Percentiles rank a stretch among this genome's conserved stretches.
Conservation (phyloP, 164 flowering plant genomes). For the Brasenia schreberi region DNA sequence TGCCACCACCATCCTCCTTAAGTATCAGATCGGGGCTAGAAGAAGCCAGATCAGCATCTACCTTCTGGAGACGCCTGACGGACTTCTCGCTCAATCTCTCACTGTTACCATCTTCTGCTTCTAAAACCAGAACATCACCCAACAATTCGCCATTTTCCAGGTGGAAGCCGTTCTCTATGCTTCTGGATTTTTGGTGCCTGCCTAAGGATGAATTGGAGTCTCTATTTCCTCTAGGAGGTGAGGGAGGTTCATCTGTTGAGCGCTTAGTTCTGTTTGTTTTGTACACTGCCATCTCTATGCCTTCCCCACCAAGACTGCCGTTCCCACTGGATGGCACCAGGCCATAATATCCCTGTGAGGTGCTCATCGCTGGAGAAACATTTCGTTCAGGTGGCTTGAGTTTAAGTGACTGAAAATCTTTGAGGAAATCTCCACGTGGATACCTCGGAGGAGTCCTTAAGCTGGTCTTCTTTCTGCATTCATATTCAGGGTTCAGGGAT, state of each 20-base stretch:
- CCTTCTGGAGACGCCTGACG: background rate
- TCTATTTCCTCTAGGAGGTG: slow-evolving; percentile 3
- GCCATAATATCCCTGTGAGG: slow-evolving; percentile 65
- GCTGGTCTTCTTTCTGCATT: slow-evolving; percentile 20
- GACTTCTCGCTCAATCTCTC: slow-evolving; percentile 1
- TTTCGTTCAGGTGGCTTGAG: slow-evolving; percentile 18
- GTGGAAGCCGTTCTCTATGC: slow-evolving; percentile 28
- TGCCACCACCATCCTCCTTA: background rate
- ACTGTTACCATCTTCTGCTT: slow-evolving; percentile 1
- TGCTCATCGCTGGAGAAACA: slow-evolving; percentile 70
- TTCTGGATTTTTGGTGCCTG: slow-evolving; percentile 43
- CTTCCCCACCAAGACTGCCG: slow-evolving; percentile 14
- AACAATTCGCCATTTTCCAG: slow-evolving; percentile 21
- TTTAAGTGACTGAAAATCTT: slow-evolving; percentile 34
- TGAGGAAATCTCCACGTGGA: background rate
- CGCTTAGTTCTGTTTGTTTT: slow-evolving; percentile 13
- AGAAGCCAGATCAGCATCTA: background rate
- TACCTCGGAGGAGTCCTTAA: slow-evolving; percentile 18
- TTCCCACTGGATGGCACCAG: slow-evolving; percentile 23
- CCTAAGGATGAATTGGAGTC: slow-evolving; percentile 20
- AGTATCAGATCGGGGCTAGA: background rate
- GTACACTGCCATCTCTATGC: slow-evolving; percentile 47
- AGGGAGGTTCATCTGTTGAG: slow-evolving; percentile 30
- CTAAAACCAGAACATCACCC: slow-evolving; percentile 16
- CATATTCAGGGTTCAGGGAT: slow-evolving; percentile 18